Percentiles rank a stretch among this genome's conserved stretches.
Evolutionary conservation across 257 asterid species (phyloP).

Genomic region (Solanum bulbocastanum): DNA sequence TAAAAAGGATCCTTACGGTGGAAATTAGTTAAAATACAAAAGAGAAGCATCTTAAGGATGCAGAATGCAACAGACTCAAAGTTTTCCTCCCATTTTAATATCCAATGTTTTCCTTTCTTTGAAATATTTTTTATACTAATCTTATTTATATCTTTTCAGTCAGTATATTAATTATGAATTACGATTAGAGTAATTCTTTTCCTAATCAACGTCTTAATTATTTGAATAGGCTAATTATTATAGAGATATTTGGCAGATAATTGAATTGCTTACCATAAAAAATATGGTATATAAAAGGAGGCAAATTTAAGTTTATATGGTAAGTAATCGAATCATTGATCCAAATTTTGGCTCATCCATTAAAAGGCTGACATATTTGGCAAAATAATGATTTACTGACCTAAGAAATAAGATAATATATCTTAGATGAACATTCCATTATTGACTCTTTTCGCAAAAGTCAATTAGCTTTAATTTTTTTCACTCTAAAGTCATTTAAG

Average conservation of each 20-base stretch:
- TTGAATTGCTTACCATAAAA: neutral
- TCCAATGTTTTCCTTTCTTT: neutral
- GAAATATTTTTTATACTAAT: neutral
- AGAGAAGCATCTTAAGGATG: neutral
- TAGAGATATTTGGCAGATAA: neutral
- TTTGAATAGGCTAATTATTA: neutral
- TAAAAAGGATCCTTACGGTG: neutral
- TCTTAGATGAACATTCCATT: neutral
- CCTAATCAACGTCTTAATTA: neutral
- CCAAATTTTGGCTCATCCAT: neutral
- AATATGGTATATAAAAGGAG: neutral
- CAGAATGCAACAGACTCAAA: neutral
- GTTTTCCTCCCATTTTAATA: neutral
- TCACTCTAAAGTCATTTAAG: no score
- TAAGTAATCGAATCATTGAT: neutral
- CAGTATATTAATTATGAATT: neutral
- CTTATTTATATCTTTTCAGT: neutral
- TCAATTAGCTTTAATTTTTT: no score
- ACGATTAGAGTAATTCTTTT: neutral
- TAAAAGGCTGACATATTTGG: neutral
- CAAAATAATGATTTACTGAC: neutral
- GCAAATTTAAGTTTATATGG: neutral
- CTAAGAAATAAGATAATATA: neutral
- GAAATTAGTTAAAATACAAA: neutral
- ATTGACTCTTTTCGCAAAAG: neutral